phyloP scores from a whole-genome alignment of 116 monocot species.

The Zostera marina region DNA sequence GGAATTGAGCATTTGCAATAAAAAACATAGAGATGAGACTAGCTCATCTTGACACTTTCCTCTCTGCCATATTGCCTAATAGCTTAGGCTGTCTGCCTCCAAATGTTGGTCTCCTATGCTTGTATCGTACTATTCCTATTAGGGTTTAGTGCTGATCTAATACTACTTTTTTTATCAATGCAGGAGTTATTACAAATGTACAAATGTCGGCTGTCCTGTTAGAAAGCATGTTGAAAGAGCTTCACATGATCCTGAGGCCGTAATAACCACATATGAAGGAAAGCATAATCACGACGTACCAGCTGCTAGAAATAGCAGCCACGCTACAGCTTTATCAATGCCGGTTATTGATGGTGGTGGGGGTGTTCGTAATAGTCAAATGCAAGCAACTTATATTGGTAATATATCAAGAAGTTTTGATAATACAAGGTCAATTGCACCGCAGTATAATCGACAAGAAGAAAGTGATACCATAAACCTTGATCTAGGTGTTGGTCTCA shows the following conservation, averaged over 20 bases:
- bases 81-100: no score
- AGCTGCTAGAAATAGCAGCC: slow-evolving; percentile 37
- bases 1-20: no score
- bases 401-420: slow-evolving; percentile 25
- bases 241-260: slow-evolving; percentile 92
- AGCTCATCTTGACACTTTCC: no score
- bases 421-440: slow-evolving; percentile 4
- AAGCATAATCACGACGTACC: slow-evolving; percentile 98
- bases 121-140: no score
- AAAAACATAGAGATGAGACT: no score
- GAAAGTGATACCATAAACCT: slow-evolving; percentile 48
- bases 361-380: slow-evolving; percentile 7
- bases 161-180: neutral
- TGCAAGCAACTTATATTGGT: slow-evolving; percentile 13
- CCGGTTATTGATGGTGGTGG: slow-evolving; percentile 4
- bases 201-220: slow-evolving; percentile 64
- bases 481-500: slow-evolving; percentile 70
- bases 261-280: slow-evolving; percentile 96
- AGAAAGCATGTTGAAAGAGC: slow-evolving; percentile 97
- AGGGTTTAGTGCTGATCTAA: neutral
- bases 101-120: no score
- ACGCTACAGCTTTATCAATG: slow-evolving; percentile 23
- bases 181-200: slow-evolving; percentile 98
- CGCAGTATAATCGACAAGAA: slow-evolving; percentile 22
- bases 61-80: no score